Base-by-base conservation (phyloP, 176 grass and related monocot species). In the Eleusine coracana region DNA sequence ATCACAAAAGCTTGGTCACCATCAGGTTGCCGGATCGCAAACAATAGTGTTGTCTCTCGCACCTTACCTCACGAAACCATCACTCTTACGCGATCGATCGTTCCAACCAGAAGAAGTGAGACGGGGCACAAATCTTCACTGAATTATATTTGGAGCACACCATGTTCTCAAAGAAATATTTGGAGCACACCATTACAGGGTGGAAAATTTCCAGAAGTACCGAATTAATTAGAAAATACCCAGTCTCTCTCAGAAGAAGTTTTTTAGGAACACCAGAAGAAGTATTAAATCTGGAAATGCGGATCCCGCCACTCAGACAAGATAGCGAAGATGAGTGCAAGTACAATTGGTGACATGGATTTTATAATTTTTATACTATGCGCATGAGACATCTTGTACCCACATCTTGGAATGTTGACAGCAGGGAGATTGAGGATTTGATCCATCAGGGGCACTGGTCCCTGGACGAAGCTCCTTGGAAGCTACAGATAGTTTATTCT, bases 1-100 rank as follows among this genome's bases (percentile, higher is more conserved):
- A 48, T 10, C 41, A 23, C 5, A 10, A 5, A 48, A 5, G 6
- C 10, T 1, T 20, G 7, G 37, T 56, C 45, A 2, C 71, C 34
- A 54, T 73, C 55, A 39, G 40, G 40, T 36, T 28, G 38, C 25
- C 68, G 10, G 23, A 61, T 0, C 39, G 14, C 40, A 58, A 60
- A 11, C 20, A 73, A 28, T 38, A 73, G 55, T 5, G 34, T 15
- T 61, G 74, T 76, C 54, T 37, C 59, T 9, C 5, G 55, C 37
- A 25, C 55, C 73, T 58, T 77, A 78, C 86, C 66, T 83, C 86
- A 88, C 10, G 10, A 11, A 7, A 41, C 21, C 87, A 52, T 87
- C 85, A 82, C 44, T 11, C 21, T 64, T 70, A 82, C 79, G 85
- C 72, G 40, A 87, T 71, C 13, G 20, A 20, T 5, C 45, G 4